These are phyloP conservation scores for Cryptococcus sp. DNA, from an alignment of 1,284 basidiomycete species.

Conservation along the genomic window DNA sequence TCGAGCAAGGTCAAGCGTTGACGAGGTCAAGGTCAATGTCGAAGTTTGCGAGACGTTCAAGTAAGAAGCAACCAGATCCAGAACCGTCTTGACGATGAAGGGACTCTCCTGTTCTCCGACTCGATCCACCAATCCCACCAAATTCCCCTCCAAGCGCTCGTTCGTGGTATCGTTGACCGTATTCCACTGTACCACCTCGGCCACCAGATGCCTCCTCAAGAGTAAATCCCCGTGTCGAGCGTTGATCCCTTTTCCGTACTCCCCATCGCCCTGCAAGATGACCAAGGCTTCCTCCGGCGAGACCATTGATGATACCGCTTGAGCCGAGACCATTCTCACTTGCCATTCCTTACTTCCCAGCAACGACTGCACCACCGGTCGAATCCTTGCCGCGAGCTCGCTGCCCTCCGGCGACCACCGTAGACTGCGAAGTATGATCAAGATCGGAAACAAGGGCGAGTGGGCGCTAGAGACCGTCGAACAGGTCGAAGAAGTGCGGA, in stretches of 20 bases:
- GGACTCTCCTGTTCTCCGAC: not conserved
- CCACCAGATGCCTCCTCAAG: slow-evolving; percentile 11
- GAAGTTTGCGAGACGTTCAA: not conserved
- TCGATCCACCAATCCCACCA: slow-evolving; percentile 1
- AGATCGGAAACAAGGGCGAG: slow-evolving; percentile 40
- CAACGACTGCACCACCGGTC: slow-evolving; percentile 19
- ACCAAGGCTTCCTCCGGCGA: slow-evolving; percentile 21
- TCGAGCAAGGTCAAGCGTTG: not conserved
- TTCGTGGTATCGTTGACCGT: not conserved
- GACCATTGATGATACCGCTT: slow-evolving; percentile 38
- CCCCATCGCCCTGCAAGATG: slow-evolving; percentile 7
- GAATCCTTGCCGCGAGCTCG: slow-evolving; percentile 20
- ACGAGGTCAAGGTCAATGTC: not conserved
- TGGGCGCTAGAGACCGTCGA: slow-evolving; percentile 11
- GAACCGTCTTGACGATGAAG: not conserved
- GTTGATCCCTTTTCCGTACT: slow-evolving; percentile 18
- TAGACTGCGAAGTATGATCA: slow-evolving; percentile 41
- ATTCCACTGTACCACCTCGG: slow-evolving; percentile 2
- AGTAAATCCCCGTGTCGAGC: slow-evolving; percentile 31
- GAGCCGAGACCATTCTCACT: slow-evolving; percentile 38
- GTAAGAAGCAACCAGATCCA: slow-evolving; percentile 3
- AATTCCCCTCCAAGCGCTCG: not conserved
- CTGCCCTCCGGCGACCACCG: slow-evolving; percentile 24
- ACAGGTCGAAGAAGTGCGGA: not conserved
- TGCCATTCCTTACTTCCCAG: slow-evolving; percentile 34